Evolutionary conservation across 2,329 filamentous ascomycete genomes (phyloP), one percentile per base, ranked within the genome.

Genomic region (Graphilbum sp.): DNA sequence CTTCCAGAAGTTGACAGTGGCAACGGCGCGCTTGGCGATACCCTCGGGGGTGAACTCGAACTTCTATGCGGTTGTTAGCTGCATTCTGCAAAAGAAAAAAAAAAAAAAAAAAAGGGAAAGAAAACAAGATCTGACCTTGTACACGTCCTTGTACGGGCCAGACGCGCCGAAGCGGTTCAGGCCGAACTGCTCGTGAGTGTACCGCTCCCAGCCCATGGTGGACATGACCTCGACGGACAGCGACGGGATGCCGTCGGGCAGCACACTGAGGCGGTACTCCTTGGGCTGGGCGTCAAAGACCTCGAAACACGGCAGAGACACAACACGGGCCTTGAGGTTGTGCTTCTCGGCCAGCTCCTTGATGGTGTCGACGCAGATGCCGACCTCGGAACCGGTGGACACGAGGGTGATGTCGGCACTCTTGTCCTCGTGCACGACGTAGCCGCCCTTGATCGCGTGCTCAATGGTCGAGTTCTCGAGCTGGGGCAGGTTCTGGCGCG

Each of bases 1-100:
- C 81, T 95, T 96, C 80, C 86, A 98, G 77, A 95, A 98, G 59
- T 96, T 77, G 54, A 96, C 68, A 47, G 90, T 98, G 50, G 81
- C 79, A 46, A 85, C 62, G 44, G 88, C 90, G 53, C 90, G 86
- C 81, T 96, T 95, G 66, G 83, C 70, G 59, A 98, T 82, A 49
- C 90, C 90, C 65, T 94, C 88, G 38, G 90, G 83, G 36, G 88
- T 98, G 71, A 98, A 96, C 64, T 96, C 90, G 66, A 98, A 98
- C 75, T 95, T 96, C 82, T 92, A 53, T 52, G 55, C 13, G 27
- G 56, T 67, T 56, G 68, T 56, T 42, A 31, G 24, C 11, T 15
- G 15, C n/a, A n/a, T n/a, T n/a, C n/a, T n/a, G n/a, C n/a, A n/a
- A n/a, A n/a, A n/a, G n/a, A n/a, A n/a, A 39, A 29, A 32, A 33